phyloP scores from a whole-genome alignment of 352 stramenopile genomes.

The Pythium brachiatum region DNA sequence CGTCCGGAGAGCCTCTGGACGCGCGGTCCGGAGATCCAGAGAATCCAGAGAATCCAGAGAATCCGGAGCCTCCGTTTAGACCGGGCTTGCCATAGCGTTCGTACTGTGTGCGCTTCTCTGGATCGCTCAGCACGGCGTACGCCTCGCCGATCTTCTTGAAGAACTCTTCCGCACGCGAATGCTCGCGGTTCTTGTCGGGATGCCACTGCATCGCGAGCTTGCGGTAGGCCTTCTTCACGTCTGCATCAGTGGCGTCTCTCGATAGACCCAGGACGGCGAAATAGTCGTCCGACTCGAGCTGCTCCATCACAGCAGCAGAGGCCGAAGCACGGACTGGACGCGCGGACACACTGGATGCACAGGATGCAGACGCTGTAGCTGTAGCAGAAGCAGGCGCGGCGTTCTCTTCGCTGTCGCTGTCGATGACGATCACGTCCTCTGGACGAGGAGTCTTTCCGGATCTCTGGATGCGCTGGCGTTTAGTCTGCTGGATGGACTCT shows the following conservation, averaged over 20 bases:
- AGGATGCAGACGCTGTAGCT: not conserved
- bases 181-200: slow-evolving; percentile 90
- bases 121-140: slow-evolving; percentile 87
- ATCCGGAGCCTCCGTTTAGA: slow-evolving; percentile 10
- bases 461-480: slow-evolving; percentile 2
- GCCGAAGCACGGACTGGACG: not conserved
- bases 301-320: slow-evolving; percentile 24
- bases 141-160: slow-evolving; percentile 90
- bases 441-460: slow-evolving; percentile 10
- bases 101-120: slow-evolving; percentile 54
- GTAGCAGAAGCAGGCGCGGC: not conserved
- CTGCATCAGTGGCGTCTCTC: slow-evolving; percentile 36
- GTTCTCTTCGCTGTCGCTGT: slow-evolving; percentile 6
- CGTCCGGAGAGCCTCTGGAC: not conserved
- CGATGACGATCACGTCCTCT: slow-evolving; percentile 20
- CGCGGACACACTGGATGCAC: not conserved
- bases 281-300: slow-evolving; percentile 74
- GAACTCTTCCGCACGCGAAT: slow-evolving; percentile 77
- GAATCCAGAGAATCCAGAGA: not conserved
- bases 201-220: slow-evolving; percentile 89
- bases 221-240: slow-evolving; percentile 68
- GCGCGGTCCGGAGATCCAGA: not conserved
- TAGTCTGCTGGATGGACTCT: slow-evolving; percentile 1
- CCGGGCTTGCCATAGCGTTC: slow-evolving; percentile 44
- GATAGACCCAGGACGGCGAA: slow-evolving; percentile 57